These are phyloP conservation scores for Grosmannia huntii DNA, from an alignment of 2,329 filamentous ascomycete genomes.

Conservation along the genomic window DNA sequence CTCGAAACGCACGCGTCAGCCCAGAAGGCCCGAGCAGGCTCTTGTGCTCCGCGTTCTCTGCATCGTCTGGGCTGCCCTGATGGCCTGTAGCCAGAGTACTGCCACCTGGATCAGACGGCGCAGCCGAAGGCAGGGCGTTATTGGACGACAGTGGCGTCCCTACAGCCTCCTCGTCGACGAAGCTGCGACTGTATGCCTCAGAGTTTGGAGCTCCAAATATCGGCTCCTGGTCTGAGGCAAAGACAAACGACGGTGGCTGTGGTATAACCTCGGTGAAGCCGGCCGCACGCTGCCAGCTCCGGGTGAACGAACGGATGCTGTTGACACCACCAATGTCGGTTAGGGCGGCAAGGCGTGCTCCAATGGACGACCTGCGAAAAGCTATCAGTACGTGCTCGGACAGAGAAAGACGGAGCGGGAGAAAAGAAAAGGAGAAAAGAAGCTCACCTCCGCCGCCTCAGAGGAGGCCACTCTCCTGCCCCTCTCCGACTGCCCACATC, in stretches of 20 bases:
- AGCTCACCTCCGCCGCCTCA: slow-evolving; percentile 4
- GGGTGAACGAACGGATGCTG: slow-evolving; percentile 85
- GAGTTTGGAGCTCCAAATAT: slow-evolving; percentile 18
- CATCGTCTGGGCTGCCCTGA: slow-evolving; percentile 8
- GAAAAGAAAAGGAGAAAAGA: neutral
- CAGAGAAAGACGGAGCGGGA: neutral
- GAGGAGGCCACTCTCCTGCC: slow-evolving; percentile 6
- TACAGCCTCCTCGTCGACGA: slow-evolving; percentile 26
- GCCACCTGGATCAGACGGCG: slow-evolving; percentile 3
- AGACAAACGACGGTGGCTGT: slow-evolving; percentile 60
- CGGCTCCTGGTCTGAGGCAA: slow-evolving; percentile 41
- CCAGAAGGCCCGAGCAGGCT: slow-evolving; percentile 22
- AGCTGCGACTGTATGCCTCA: slow-evolving; percentile 26
- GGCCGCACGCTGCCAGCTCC: slow-evolving; percentile 84
- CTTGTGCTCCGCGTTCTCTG: slow-evolving; percentile 27
- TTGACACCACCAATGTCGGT: slow-evolving; percentile 79
- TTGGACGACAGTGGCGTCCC: slow-evolving; percentile 12
- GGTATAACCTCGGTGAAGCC: slow-evolving; percentile 81
- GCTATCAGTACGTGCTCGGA: neutral
- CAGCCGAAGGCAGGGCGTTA: neutral
- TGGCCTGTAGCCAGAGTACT: slow-evolving; percentile 23
- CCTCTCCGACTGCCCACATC: neutral
- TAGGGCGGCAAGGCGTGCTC: slow-evolving; percentile 41
- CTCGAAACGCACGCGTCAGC: slow-evolving; percentile 21
- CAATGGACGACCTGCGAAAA: slow-evolving; percentile 29